phyloP scores from a whole-genome alignment of 805 yeast genomes.

The Metschnikowia orientalis region DNA sequence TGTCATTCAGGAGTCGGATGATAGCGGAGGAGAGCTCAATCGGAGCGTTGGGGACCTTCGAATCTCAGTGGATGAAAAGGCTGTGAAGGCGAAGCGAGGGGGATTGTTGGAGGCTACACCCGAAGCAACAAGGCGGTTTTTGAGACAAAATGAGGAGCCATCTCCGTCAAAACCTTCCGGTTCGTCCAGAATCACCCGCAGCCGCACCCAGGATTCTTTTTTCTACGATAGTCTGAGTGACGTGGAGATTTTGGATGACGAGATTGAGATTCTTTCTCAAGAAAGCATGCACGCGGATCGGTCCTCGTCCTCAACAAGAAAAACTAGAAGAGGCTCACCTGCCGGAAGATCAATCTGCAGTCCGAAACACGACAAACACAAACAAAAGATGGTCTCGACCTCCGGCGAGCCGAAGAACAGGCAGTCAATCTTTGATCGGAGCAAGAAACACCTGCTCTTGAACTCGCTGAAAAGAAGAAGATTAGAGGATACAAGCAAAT shows the following conservation, averaged over 20 bases:
- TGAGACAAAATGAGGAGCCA: slow-evolving; percentile 7
- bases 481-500: slow-evolving; percentile 1
- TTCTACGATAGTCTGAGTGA: slow-evolving; percentile 5
- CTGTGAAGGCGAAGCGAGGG: not conserved
- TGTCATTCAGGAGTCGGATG: slow-evolving; percentile 14
- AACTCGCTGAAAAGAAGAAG: slow-evolving; percentile 5
- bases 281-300: too few species aligned
- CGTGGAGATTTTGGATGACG: slow-evolving; percentile 12
- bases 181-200: not conserved
- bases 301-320: too few species aligned
- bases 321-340: not conserved
- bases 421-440: too few species aligned
- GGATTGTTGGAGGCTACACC: slow-evolving; percentile 4
- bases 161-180: slow-evolving; percentile 1
- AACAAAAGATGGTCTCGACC: too few species aligned
- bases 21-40: slow-evolving; percentile 17
- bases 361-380: too few species aligned
- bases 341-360: not conserved
- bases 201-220: not conserved
- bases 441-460: not conserved
- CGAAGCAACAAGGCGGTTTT: slow-evolving; percentile 11
- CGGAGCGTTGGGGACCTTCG: slow-evolving; percentile 17
- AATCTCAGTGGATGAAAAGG: slow-evolving; percentile 9
- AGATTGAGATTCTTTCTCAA: slow-evolving; percentile 9
- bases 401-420: too few species aligned